Percentiles rank a stretch among this genome's conserved stretches.
Conservation (phyloP, 1,139 yeast genomes). For the Suhomyces taliae region DNA sequence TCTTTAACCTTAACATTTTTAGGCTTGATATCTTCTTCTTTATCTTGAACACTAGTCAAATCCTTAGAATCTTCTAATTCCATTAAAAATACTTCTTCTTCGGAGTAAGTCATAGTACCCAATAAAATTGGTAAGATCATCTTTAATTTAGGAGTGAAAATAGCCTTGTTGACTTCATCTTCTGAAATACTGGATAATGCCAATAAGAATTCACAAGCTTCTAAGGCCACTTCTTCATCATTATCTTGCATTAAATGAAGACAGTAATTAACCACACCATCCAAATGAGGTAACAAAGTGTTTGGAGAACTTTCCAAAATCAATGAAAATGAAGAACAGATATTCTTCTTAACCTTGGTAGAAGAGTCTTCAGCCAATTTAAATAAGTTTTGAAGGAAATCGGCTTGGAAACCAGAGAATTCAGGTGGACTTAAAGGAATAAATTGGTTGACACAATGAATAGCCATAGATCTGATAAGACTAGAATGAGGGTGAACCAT, state of each 20-base stretch:
- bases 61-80: constrained; percentile 72
- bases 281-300: constrained; percentile 73
- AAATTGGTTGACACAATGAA: constrained; percentile 77
- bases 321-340: constrained; percentile 76
- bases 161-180: constrained; percentile 48
- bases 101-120: constrained; percentile 84
- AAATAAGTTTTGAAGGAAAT: constrained; percentile 63
- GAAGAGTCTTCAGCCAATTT: constrained; percentile 59
- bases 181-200: constrained; percentile 61
- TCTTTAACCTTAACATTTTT: constrained; percentile 67
- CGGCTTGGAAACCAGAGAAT: constrained; percentile 64
- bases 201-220: constrained; percentile 89
- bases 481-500: constrained; percentile 37
- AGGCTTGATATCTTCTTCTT: constrained; percentile 86
- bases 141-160: constrained; percentile 57
- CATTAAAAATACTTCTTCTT: constrained; percentile 71
- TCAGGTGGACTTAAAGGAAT: constrained; percentile 68
- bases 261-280: constrained; percentile 82
- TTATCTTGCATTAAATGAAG: constrained; percentile 71
- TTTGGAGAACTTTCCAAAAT: constrained; percentile 80
- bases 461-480: constrained; percentile 59
- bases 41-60: constrained; percentile 68
- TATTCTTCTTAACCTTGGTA: constrained; percentile 64
- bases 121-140: constrained; percentile 73
- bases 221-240: constrained; percentile 77